Base-by-base conservation (phyloP, 2,329 filamentous ascomycete genomes). In the Pleurostoma richardsiae region DNA sequence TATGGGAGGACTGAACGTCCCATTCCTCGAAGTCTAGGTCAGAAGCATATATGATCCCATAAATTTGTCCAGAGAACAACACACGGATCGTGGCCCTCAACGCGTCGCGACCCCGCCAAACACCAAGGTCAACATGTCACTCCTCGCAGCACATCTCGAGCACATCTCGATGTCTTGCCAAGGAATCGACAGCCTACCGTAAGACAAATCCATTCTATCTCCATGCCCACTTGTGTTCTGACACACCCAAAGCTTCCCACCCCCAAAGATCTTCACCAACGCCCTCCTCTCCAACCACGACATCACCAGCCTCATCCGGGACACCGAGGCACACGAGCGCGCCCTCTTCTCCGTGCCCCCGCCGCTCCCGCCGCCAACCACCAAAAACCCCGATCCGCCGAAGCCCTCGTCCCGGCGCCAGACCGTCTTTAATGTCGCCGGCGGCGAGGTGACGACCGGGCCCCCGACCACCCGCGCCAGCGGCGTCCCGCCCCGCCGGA, bases 181-280 rank as follows among this genome's bases (percentile, higher is more conserved):
- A 64, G 84, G 85, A 48, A 90, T 91, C 54, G 79, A 85, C 50
- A 82, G 84, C 44, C 77, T 91, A 19, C 85, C 85, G 87, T 90
- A 70, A 51, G 80, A 19, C 19, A 19, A 19, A 19, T 59, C 8
- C 4, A 28, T 11, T 11, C 4, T 31, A 11, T 3, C 36, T 10
- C n/a, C 11, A 26, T 5, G 49, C 19, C 43, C 26, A 40, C 19
- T 28, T 8, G 10, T 10, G 6, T 5, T 26, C 40, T 40, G 39
- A 44, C 48, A 1, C 33, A 28, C 26, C 30, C 43, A 42, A 54
- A 95, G 90, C 31, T 97, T 97, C 58, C 89, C 89, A 39, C 82
- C 82, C 2, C 89, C 92, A n/a, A 95, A 89, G 59, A 90, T 94
- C 60, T 99, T 97, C 70, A 94, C 91, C 56, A 96, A 95, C 65